phyloP scores from a whole-genome alignment of 2,329 filamentous ascomycete genomes.

The Penicillium sp. region DNA sequence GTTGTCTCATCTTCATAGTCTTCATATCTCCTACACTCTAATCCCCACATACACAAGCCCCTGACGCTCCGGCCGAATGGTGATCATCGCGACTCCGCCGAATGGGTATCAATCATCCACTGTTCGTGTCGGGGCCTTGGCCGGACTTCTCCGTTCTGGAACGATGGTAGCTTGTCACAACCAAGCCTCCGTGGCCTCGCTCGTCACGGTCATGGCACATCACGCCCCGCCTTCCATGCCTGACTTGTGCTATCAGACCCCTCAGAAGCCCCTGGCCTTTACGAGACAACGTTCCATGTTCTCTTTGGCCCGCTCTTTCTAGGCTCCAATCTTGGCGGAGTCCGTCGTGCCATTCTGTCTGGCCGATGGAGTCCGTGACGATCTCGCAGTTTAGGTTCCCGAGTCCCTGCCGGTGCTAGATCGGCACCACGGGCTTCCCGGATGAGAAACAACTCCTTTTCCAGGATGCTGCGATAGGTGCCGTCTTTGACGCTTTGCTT shows the following conservation, averaged over 20 bases:
- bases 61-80: conserved; percentile 8
- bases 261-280: not conserved
- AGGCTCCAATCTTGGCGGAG: conserved; percentile 12
- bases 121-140: conserved; percentile 10
- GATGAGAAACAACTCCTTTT: conserved; percentile 22
- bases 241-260: conserved; percentile 12
- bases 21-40: not conserved
- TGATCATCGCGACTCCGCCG: conserved; percentile 17
- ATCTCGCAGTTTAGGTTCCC: conserved; percentile 14
- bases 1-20: not conserved
- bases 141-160: conserved; percentile 19
- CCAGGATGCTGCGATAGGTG: conserved; percentile 10
- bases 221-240: conserved; percentile 6
- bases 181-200: conserved; percentile 15
- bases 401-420: conserved; percentile 12
- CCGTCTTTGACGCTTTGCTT: not conserved
- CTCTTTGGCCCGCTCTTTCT: conserved; percentile 3
- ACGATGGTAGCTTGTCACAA: conserved; percentile 17
- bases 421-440: conserved; percentile 21
- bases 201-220: not conserved
- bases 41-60: not conserved
- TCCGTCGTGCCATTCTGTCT: conserved; percentile 16
- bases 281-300: conserved; percentile 7
- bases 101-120: conserved; percentile 14
- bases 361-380: conserved; percentile 24